Evolutionary conservation across 331 rosid genomes (phyloP).

Genomic region (Pyrus hybrid): DNA sequence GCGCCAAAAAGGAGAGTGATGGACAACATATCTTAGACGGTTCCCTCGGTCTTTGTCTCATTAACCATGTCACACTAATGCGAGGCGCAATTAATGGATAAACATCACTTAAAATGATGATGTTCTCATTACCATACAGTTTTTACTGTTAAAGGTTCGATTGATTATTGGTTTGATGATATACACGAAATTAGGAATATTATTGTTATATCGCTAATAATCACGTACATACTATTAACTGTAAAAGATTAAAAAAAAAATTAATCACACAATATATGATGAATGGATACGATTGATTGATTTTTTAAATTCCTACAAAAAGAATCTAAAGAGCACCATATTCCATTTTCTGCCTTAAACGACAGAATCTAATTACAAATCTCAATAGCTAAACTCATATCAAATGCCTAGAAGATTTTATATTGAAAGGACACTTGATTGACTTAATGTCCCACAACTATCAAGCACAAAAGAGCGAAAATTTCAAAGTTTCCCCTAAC

Average conservation of each 20-base stretch:
- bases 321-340: no score
- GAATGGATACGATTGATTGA: no score
- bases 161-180: no score
- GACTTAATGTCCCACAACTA: background rate
- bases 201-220: no score
- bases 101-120: background rate
- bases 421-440: constrained; percentile 2
- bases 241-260: no score
- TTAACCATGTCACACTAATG: background rate
- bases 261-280: no score
- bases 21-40: background rate
- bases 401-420: background rate
- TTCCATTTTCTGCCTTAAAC: background rate
- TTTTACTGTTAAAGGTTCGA: background rate
- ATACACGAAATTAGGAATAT: no score
- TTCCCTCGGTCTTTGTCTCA: background rate
- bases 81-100: background rate
- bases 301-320: no score
- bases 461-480: background rate
- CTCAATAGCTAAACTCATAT: background rate
- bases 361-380: background rate
- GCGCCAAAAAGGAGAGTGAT: background rate
- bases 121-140: background rate
- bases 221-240: no score
- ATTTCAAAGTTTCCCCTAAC: background rate